Evolutionary conservation across 2,329 filamentous ascomycete species (phyloP), one percentile per base, ranked within the genome.

Genomic region (Hypoxylon sp.): DNA sequence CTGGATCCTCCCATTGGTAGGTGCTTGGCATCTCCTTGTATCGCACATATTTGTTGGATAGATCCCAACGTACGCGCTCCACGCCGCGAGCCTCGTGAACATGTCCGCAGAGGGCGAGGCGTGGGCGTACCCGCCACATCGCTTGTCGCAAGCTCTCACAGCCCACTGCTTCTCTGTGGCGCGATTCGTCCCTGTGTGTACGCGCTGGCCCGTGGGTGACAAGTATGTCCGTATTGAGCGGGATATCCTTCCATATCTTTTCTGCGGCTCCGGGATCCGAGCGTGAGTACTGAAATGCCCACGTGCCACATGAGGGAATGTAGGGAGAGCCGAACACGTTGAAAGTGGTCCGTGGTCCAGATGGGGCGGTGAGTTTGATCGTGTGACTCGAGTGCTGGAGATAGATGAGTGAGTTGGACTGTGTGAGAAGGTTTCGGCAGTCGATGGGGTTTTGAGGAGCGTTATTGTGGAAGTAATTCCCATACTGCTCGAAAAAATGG

Each of bases 311-410:
- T n/a, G 75, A 78, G 0, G 88, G 91, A 33, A 89, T 89, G 75
- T 86, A 90, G 0, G 92, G 92, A 2, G 91, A 93, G 0, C 90
- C 92, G 76, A 93, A 94, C 46, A 94, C 83, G 10, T 81, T 89
- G 78, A 94, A 90, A 10, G 77, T 81, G 2, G 90, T 91, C 2
- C 79, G 83, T 6, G 89, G 88, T 0, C 89, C 90, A 0, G 78
- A 77, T 0, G 85, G 80, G 0, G 84, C 84, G 0, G 75, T 81
- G n/a, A 94, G 82, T 6, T 81, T 82, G 65, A 93, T 80, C 0
- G 80, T 84, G 7, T 83, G 79, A 42, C 86, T 81, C 66, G 85
- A 80, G 73, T 94, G 90, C 61, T 85, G 79, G 7, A 94, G 85
- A 77, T 93, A 94, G 1, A 85, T 89, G 8, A 78, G 70, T 42